These are phyloP conservation scores for Plasmopara halstedii DNA, from an alignment of 352 stramenopile genomes.

Conservation along the genomic window DNA sequence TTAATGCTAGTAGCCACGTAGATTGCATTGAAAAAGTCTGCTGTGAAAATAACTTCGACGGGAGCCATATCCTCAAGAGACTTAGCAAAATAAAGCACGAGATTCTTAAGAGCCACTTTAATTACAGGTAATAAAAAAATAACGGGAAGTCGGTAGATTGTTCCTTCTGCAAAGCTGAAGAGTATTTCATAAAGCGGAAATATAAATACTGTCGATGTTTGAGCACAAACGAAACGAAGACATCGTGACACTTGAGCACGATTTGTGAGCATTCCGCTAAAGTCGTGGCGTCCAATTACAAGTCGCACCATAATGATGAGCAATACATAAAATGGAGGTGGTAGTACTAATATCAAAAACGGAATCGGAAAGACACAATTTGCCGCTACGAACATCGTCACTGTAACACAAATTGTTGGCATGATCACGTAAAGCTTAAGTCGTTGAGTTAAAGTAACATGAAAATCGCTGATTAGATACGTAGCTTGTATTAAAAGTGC, in stretches of 20 bases:
- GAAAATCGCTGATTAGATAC: constrained; percentile 12
- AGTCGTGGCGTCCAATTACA: constrained; percentile 1
- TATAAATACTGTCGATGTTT: constrained; percentile 11
- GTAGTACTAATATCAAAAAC: constrained; percentile 9
- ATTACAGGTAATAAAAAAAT: constrained; percentile 1
- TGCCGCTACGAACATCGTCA: constrained; percentile 3
- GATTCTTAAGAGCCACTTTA: constrained; percentile 2
- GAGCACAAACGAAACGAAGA: constrained; percentile 11
- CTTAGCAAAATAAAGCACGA: constrained; percentile 2
- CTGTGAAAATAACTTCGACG: constrained; percentile 1
- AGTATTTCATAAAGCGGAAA: constrained; percentile 20
- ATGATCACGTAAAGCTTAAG: constrained; percentile 2
- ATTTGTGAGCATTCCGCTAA: constrained; percentile 5
- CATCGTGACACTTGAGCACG: constrained; percentile 8
- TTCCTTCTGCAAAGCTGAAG: constrained; percentile 3
- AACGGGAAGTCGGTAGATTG: not conserved
- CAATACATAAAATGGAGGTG: constrained; percentile 6
- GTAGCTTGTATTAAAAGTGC: constrained; percentile 7
- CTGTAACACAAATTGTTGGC: not conserved
- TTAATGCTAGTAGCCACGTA: constrained; percentile 3
- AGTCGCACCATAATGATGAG: constrained; percentile 7
- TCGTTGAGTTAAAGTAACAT: constrained; percentile 1
- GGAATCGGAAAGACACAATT: constrained; percentile 18
- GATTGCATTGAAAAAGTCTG: constrained; percentile 6
- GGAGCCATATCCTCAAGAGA: constrained; percentile 1